Percentiles rank a stretch among this genome's conserved stretches.
Conservation (phyloP, 345 rosid genomes). For the Psidium guajava region DNA sequence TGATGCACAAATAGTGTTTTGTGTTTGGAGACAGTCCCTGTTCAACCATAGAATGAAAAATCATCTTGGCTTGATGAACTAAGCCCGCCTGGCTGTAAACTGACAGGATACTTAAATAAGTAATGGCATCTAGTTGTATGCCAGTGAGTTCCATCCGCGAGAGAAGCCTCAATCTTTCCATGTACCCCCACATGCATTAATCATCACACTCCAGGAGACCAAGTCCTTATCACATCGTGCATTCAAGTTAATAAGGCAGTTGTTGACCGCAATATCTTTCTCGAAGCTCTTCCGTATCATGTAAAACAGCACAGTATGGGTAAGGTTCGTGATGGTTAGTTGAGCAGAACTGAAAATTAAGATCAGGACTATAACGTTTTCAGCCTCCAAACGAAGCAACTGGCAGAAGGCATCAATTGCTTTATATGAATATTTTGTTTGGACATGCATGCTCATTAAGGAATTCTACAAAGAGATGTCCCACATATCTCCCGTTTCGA, state of each 20-base stretch:
- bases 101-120: slow-evolving; percentile 23
- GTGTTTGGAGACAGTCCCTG: slow-evolving; percentile 10
- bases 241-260: slow-evolving; percentile 31
- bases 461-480: slow-evolving; percentile 31
- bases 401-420: slow-evolving; percentile 21
- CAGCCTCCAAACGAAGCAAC: slow-evolving; percentile 21
- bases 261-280: slow-evolving; percentile 16
- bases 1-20: slow-evolving; percentile 25
- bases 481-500: slow-evolving; percentile 8
- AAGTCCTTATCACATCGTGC: slow-evolving; percentile 30
- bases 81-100: slow-evolving; percentile 46
- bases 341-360: slow-evolving; percentile 23
- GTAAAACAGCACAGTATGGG: slow-evolving; percentile 16
- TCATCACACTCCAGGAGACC: slow-evolving; percentile 33
- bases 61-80: slow-evolving; percentile 19
- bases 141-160: slow-evolving; percentile 17
- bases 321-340: slow-evolving; percentile 9
- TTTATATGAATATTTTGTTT: slow-evolving; percentile 7
- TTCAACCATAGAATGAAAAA: slow-evolving; percentile 19
- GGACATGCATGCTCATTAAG: slow-evolving; percentile 23
- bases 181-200: slow-evolving; percentile 28
- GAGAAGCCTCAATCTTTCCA: slow-evolving; percentile 23
- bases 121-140: slow-evolving; percentile 13
- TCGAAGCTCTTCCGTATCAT: slow-evolving; percentile 21
- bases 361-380: slow-evolving; percentile 22